Evolutionary conservation across 1,139 yeast genomes (phyloP).

Genomic region (Taiozyma onychis): DNA sequence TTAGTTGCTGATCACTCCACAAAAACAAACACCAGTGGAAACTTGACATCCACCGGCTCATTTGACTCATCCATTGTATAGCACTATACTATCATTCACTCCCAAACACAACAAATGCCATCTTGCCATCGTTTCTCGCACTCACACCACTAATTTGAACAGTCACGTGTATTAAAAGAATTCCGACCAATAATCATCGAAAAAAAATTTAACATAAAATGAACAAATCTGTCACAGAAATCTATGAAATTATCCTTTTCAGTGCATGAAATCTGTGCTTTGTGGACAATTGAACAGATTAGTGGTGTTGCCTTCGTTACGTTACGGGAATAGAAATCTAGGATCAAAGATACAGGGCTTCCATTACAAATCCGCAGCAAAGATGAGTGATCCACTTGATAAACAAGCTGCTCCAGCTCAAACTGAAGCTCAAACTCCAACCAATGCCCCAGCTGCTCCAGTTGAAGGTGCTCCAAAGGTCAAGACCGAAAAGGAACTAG

Average conservation of each 20-base stretch:
- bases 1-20: too few relatives aligned
- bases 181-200: background rate
- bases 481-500: slow-evolving; percentile 76
- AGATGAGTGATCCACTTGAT: slow-evolving; percentile 11
- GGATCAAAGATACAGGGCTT: background rate
- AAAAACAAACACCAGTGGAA: too few relatives aligned
- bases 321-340: background rate
- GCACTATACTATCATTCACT: too few relatives aligned
- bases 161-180: too few relatives aligned
- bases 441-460: slow-evolving; percentile 1
- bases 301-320: background rate
- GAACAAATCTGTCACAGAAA: background rate
- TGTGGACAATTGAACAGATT: background rate
- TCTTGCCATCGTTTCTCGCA: too few relatives aligned
- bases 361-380: background rate
- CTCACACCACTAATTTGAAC: too few relatives aligned
- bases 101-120: too few relatives aligned
- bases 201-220: background rate
- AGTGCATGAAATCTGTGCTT: background rate
- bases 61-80: too few relatives aligned
- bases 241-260: background rate
- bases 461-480: slow-evolving; percentile 12
- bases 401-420: background rate
- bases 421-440: slow-evolving; percentile 4
- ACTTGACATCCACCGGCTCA: too few relatives aligned